Base-by-base conservation (phyloP, 345 rosid species). In the Acer yangbiense region DNA sequence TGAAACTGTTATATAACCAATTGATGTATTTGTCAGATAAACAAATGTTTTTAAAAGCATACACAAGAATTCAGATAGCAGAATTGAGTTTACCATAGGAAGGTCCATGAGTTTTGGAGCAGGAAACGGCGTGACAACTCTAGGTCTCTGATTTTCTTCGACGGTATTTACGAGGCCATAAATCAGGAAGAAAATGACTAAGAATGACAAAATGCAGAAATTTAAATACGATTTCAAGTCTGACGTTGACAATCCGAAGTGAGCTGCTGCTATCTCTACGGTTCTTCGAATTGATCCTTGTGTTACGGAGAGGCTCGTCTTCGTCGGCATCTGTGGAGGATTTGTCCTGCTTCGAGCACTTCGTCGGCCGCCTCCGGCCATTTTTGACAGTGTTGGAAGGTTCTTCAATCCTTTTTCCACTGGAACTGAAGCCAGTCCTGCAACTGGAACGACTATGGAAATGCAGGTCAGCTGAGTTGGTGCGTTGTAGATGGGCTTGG, bases 111-210 rank as follows among this genome's bases (percentile, higher is more conserved):
- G 84, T 79, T 87, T 95, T 16, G 91, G 91, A 77, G 94, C 83
- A 43, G 99, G 98, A 76, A 92, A 89, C 1, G 96, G 98, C 76
- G 96, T 93, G 78, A 93, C 80, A 55, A 91, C 96, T 76, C 98
- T 86, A 77, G 96, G 90, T 39, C 64, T 85, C 72, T 50, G 63
- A 60, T 83, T 58, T 52, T 79, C 85, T 75, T 88, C 86, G 18
- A 55, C 65, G 7, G 85, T 80, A 16, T 73, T 83, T 9, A 86
- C 76, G 70, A 90, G 84, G 69, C 69, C 80, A 55, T 77, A 62
- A 76, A 86, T 79, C 50, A 85, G 25, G 76, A 83, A 82, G 75
- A 76, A 78, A 54, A 88, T 80, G 29, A 82, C 21, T 5, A 84
- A 46, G 78, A 69, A 71, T 3, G 87, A 84, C 20, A 80, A 55